Evolutionary conservation across 306 rosid genomes (phyloP), one percentile per base, ranked within the genome.

Genomic region (Hippophae gyantsensis): DNA sequence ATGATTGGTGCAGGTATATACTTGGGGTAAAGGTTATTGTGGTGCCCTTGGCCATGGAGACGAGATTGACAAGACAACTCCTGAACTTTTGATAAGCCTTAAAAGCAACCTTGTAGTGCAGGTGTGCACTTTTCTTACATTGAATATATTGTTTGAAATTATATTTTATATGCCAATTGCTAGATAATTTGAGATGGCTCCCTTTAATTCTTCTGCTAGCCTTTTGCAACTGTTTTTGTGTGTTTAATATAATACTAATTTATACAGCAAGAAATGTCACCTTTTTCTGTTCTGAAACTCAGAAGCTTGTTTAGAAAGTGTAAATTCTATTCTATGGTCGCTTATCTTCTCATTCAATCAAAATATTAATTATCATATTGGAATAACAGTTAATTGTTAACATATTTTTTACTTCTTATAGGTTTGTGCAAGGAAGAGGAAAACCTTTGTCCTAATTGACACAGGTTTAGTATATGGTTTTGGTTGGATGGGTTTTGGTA

Each of bases 11-110:
- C 71, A 87, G 95, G 95, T 85, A 38, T 83, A 90, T 65, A 87
- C 95, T 42, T 87, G 96, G 96, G 98, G 96, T 25, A 87, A 81
- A 75, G 96, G 98, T 68, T 83, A 87, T 71, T 90, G 96, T 67
- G 96, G 98, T 69, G 96, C 98, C 45, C 78, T 92, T 71, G 98
- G 98, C 61, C 93, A 87, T 78, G 96, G 95, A 25, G 89, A 87
- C 76, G 98, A 92, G 73, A 77, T 79, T 65, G 96, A 87, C 72
- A 92, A 92, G 75, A 87, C 96, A 13, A 78, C 81, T 70, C 98
- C 96, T 32, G 86, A 73, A 75, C 74, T 80, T 41, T 47, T 92
- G 72, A 57, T 64, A 56, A 67, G 76, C 65, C 86, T 92, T 53
- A 76, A 83, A 74, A 71, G 64, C 79, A 73, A 81, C 58, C 74